Conservation (phyloP, 495 filamentous ascomycete species). For the Penicillium angulare region DNA sequence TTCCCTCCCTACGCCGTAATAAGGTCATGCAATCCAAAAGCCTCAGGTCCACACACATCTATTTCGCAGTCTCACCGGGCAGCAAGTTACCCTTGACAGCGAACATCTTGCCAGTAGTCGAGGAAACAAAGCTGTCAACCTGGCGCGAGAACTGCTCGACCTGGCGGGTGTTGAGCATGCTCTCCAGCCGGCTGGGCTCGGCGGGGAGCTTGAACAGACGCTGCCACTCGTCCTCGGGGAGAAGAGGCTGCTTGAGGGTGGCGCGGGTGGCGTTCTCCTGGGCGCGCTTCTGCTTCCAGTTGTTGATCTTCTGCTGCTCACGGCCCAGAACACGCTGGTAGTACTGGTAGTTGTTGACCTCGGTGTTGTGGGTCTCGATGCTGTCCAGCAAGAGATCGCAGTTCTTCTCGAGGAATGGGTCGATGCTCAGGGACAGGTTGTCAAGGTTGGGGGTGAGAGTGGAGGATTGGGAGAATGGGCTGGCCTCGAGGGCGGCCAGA, state of each 20-base stretch:
- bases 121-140: conserved; percentile 93
- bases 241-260: conserved; percentile 80
- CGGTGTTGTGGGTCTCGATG: conserved; percentile 96
- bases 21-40: conserved; percentile 50
- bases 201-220: conserved; percentile 94
- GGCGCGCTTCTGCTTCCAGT: conserved; percentile 95
- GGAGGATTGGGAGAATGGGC: conserved; percentile 41
- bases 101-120: conserved; percentile 95
- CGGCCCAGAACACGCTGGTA: conserved; percentile 93
- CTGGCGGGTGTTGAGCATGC: conserved; percentile 87
- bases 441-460: conserved; percentile 86
- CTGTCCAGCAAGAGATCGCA: conserved; percentile 92
- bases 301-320: conserved; percentile 92
- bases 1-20: conserved; percentile 51
- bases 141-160: conserved; percentile 98
- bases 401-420: conserved; percentile 98
- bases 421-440: conserved; percentile 85
- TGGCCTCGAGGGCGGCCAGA: conserved; percentile 67
- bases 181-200: conserved; percentile 89
- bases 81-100: conserved; percentile 75
- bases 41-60: conserved; percentile 27
- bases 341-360: conserved; percentile 98
- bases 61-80: conserved; percentile 48
- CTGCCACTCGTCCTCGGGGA: conserved; percentile 98
- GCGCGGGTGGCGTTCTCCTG: conserved; percentile 83